These are phyloP conservation scores for Corniculantispora saksenae DNA, from an alignment of 2,329 filamentous ascomycete genomes.

Conservation along the genomic window DNA sequence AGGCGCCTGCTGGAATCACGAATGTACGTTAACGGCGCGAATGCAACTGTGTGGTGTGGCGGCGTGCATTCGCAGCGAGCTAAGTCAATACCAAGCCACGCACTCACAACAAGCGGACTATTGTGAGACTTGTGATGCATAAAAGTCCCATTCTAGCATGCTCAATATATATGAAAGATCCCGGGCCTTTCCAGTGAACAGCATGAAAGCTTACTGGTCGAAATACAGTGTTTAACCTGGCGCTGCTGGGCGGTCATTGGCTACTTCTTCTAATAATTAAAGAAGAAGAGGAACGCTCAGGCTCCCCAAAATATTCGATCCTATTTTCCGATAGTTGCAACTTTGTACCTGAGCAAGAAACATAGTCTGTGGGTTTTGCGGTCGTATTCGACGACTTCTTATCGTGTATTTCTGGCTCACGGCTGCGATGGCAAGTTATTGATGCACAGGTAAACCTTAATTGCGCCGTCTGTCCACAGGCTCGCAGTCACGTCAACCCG, in stretches of 20 bases:
- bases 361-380: neutral
- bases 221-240: neutral
- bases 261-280: no score
- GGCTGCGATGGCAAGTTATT: neutral
- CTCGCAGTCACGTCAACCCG: neutral
- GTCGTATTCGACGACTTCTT: no score
- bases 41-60: no score
- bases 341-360: neutral
- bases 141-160: neutral
- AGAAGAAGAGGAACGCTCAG: neutral
- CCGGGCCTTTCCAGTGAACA: neutral
- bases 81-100: neutral
- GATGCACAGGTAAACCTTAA: slow-evolving; percentile 6
- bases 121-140: neutral
- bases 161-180: neutral
- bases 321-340: neutral
- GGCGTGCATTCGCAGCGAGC: no score
- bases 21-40: no score
- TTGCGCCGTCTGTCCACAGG: neutral
- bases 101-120: neutral
- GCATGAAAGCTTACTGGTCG: neutral
- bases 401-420: neutral
- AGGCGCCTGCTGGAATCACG: no score
- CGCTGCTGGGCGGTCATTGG: neutral
- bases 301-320: neutral